Conservation (phyloP, 140 eudicot species). For the Bidens hawaiensis region DNA sequence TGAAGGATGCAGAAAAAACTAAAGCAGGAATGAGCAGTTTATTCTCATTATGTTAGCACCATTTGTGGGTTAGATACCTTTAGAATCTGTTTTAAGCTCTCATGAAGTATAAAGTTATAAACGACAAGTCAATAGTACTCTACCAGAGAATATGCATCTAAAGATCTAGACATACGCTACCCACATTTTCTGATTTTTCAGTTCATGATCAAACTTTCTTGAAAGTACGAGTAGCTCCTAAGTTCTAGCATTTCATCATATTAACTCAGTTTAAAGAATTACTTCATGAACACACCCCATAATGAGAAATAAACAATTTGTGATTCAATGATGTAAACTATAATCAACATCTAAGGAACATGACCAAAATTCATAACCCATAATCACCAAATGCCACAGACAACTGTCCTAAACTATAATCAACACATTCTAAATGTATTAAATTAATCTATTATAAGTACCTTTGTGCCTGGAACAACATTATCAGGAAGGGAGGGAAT, state of each 20-base stretch:
- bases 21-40: not conserved
- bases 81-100: not conserved
- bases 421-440: not conserved
- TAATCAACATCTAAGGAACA: not conserved
- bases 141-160: not conserved
- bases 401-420: not conserved
- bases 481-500: constrained; percentile 69
- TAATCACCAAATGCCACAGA: not conserved
- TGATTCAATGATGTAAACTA: not conserved
- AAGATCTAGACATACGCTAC: not conserved
- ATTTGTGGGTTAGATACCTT: not conserved
- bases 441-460: too few relatives aligned
- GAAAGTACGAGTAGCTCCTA: not conserved
- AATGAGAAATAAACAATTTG: not conserved
- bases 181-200: not conserved
- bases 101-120: not conserved
- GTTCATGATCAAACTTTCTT: not conserved
- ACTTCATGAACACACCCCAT: not conserved
- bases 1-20: not conserved
- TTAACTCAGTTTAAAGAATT: not conserved
- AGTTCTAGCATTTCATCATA: not conserved
- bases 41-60: not conserved
- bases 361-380: not conserved
- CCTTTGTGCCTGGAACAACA: constrained; percentile 38
- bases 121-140: not conserved